Base-by-base conservation (phyloP, 192 early-diverging fungal species). In the Lobosporangium transversale region DNA sequence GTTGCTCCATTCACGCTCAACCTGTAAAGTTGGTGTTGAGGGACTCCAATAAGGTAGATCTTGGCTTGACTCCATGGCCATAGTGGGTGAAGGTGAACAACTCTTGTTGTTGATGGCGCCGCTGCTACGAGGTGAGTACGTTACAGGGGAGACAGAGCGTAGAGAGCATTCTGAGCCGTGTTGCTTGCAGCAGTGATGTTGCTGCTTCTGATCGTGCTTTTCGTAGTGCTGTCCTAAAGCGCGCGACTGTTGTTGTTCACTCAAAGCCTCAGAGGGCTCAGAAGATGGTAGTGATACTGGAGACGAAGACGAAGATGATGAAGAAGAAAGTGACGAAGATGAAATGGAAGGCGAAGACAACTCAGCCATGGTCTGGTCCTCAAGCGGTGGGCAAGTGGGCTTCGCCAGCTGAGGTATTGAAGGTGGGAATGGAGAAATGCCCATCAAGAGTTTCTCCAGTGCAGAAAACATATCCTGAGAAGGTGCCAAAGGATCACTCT, bases 361-460 rank as follows among this genome's bases (percentile, higher is more conserved):
- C 6, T 57, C 58, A 20, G 52, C n/a, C 56, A 58, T 53, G 31
- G n/a, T 36, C 4, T 62, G 53, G 44, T 71, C 69, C 5, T 61
- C 40, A 20, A 75, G 42, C 14, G 63, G 27, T 24, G 70, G 70
- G 29, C 70, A 75, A 9, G 70, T 75, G 3, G 70, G 70, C 31
- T 66, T 60, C 9, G 70, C 70, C 37, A 75, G 66, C 29, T 30
- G 55, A 4, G 70, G 70, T 26, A 75, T 66, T n/a, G 70, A 45
- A 1, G 70, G 70, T 32, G 70, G 70, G 57, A 75, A 75, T 33
- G 70, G 70, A 14, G 70, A 65, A 36, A 75, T 75, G 33, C 52
- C 70, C 70, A 75, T 66, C 33, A 75, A 58, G 11, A 75, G 51
- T 11, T 52, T 48, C 36, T 75, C 70, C 7, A 75, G 35, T 15